Conservation (phyloP, 768 basidiomycete species). For the Cantharellus anzutake region DNA sequence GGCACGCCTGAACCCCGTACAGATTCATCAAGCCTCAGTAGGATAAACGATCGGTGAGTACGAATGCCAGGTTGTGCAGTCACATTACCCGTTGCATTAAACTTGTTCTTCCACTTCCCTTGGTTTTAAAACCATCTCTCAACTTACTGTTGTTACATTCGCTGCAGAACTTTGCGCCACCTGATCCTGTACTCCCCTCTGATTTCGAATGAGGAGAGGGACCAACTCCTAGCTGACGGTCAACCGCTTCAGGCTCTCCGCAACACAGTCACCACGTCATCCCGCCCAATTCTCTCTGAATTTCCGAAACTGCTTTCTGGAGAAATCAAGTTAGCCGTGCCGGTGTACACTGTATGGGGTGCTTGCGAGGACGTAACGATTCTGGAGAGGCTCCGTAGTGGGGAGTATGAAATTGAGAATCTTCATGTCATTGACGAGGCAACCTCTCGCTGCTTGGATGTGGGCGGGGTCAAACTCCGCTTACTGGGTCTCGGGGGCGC, state of each 20-base stretch:
- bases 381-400: constrained; percentile 80
- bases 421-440: constrained; percentile 88
- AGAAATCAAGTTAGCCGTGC: constrained; percentile 76
- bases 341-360: constrained; percentile 93
- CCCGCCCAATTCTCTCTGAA: constrained; percentile 71
- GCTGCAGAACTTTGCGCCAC: constrained; percentile 64
- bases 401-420: constrained; percentile 70
- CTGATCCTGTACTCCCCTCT: constrained; percentile 93
- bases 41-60: constrained; percentile 70
- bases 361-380: constrained; percentile 91
- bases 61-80: background rate
- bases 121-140: background rate
- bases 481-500: constrained; percentile 94
- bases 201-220: constrained; percentile 64
- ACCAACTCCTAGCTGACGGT: constrained; percentile 54
- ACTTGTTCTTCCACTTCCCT: background rate
- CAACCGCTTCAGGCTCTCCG: constrained; percentile 52
- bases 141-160: background rate
- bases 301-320: constrained; percentile 83
- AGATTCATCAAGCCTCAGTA: constrained; percentile 65
- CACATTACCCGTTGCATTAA: background rate
- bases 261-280: constrained; percentile 30
- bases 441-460: constrained; percentile 76
- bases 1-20: constrained; percentile 6
- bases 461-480: constrained; percentile 84